These are phyloP conservation scores for Cucurbita moschata DNA, from an alignment of 306 rosid species.

Conservation along the genomic window DNA sequence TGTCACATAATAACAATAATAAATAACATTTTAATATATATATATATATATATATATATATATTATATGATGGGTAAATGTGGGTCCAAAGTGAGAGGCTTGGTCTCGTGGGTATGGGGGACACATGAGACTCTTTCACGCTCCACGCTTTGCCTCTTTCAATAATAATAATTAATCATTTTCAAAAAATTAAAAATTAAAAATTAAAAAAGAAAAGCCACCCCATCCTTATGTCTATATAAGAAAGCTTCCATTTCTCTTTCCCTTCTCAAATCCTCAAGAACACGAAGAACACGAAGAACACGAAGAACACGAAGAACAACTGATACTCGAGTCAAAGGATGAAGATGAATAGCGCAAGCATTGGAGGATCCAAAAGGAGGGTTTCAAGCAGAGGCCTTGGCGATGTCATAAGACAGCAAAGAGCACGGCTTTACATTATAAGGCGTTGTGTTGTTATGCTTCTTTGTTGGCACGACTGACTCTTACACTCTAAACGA, in stretches of 20 bases:
- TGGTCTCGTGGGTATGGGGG: constrained; percentile 18
- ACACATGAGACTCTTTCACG: constrained; percentile 79
- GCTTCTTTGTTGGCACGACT: constrained; percentile 54
- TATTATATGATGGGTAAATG: background rate
- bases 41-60: background rate
- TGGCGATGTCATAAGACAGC: constrained; percentile 43
- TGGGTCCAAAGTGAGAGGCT: background rate
- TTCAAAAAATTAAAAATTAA: background rate
- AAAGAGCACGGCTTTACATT: constrained; percentile 48
- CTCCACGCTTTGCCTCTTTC: constrained; percentile 28
- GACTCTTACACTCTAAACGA: background rate
- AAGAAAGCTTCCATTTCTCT: constrained; percentile 12
- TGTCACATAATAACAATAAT: background rate
- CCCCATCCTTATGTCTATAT: constrained; percentile 18
- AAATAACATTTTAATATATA: too few species aligned
- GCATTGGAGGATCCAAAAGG: constrained; percentile 37
- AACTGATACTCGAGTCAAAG: background rate
- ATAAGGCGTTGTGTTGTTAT: constrained; percentile 60
- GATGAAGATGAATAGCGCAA: constrained; percentile 39
- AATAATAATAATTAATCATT: background rate
- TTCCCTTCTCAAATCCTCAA: constrained; percentile 3
- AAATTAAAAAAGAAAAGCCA: background rate
- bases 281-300: background rate
- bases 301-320: background rate
- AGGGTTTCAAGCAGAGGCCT: constrained; percentile 45